Base-by-base conservation (phyloP, 306 rosid species). In the Medicago lupulina region DNA sequence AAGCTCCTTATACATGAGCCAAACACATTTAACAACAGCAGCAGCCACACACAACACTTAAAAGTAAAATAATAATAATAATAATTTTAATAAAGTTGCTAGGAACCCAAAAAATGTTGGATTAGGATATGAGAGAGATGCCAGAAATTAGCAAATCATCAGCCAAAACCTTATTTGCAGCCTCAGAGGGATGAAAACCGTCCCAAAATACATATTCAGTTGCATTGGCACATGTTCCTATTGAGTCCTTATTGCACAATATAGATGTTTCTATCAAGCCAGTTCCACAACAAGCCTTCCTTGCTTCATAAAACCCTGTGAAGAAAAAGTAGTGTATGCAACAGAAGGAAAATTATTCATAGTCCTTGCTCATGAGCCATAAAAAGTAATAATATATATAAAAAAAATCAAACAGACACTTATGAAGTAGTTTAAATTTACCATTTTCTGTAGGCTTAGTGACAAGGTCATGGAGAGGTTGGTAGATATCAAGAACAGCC, bases 181-280 rank as follows among this genome's bases (percentile, higher is more conserved):
- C 95, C 18, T 90, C 96, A 1, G 98, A 77, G n/a, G 96, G 96
- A 83, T 93, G 96, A 86, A 90, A 82, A 67, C 89, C 85, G 79
- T 93, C 98, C 98, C 96, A 93, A 80, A 93, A 93, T 10, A 93
- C 93, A 72, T 90, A 90, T 36, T 81, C 79, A n/a, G 91, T 69
- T 66, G 98, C 98, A 86, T 93, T 93, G 1, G 83, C 86, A 67
- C 98, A 90, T 11, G 98, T 93, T 47, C 92, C 92, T 10, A 82
- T 9, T 9, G 95, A 89, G n/a, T 77, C 12, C 16, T 81, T 41
- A 64, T 93, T 90, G 89, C 98, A 93, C 63, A 93, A 60, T 59
- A 89, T 65, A 67, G 96, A 62, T 21, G 89, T 85, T 69, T 93
- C 98, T 23, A 87, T 19, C 82, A 93, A 85, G 1, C 98, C 95